These are phyloP conservation scores for Neopestalotiopsis rosae DNA, from an alignment of 2,329 filamentous ascomycete species.

Conservation along the genomic window DNA sequence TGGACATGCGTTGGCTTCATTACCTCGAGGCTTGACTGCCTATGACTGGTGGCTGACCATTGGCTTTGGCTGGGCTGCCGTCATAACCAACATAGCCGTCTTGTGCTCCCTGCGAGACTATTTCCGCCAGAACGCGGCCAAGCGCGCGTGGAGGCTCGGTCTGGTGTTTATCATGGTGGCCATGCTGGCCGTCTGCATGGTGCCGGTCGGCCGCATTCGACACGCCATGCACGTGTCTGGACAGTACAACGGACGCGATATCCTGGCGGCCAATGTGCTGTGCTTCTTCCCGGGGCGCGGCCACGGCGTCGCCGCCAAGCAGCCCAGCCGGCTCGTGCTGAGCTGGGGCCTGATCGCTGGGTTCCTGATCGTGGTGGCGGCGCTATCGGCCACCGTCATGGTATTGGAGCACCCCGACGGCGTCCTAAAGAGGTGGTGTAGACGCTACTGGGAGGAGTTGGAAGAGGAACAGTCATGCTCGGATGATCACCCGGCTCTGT, in stretches of 20 bases:
- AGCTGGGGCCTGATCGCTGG: slow-evolving; percentile 21
- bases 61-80: slow-evolving; percentile 32
- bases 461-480: slow-evolving; percentile 25
- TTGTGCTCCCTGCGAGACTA: slow-evolving; percentile 28
- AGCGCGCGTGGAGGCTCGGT: slow-evolving; percentile 27
- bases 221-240: slow-evolving; percentile 23
- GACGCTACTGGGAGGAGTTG: slow-evolving; percentile 30
- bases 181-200: slow-evolving; percentile 29
- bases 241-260: slow-evolving; percentile 21
- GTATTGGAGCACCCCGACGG: slow-evolving; percentile 24
- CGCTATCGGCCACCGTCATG: slow-evolving; percentile 6
- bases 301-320: slow-evolving; percentile 14
- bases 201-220: slow-evolving; percentile 29
- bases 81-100: slow-evolving; percentile 30
- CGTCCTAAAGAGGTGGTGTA: slow-evolving; percentile 27
- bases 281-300: slow-evolving; percentile 29
- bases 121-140: slow-evolving; percentile 24
- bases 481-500: slow-evolving; percentile 25
- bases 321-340: slow-evolving; percentile 13
- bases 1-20: slow-evolving; percentile 27
- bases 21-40: slow-evolving; percentile 27
- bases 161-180: slow-evolving; percentile 27
- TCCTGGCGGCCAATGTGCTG: slow-evolving; percentile 27
- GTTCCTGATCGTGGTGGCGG: slow-evolving; percentile 23
- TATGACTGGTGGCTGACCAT: slow-evolving; percentile 33